These are phyloP conservation scores for Phytophthora podocarpi DNA, from an alignment of 352 stramenopile genomes.

Conservation along the genomic window DNA sequence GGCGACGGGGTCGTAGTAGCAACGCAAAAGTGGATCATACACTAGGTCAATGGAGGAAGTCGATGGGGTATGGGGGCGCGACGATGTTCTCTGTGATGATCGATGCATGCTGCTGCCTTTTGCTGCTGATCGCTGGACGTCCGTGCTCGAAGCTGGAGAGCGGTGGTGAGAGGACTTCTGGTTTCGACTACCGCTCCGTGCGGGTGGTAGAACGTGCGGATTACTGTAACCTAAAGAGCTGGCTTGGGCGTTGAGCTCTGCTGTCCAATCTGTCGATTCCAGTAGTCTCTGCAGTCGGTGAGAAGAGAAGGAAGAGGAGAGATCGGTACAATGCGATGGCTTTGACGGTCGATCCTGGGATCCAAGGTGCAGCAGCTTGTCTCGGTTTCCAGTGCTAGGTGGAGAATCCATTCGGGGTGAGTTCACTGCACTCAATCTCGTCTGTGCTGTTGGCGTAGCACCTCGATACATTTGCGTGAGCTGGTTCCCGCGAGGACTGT, in stretches of 20 bases:
- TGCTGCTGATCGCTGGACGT: not conserved
- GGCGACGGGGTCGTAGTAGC: conserved; percentile 80
- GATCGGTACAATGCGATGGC: not conserved
- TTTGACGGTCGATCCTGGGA: not conserved
- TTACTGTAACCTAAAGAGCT: not conserved
- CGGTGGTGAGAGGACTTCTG: not conserved
- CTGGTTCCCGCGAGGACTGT: conserved; percentile 9
- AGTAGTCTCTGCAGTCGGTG: conserved; percentile 59
- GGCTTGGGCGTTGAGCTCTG: conserved; percentile 26
- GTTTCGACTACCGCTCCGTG: not conserved
- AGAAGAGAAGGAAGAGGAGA: conserved; percentile 45
- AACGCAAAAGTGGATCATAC: conserved; percentile 84
- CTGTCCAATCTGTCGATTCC: conserved; percentile 74
- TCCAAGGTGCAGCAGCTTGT: not conserved
- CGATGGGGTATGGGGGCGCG: conserved; percentile 9
- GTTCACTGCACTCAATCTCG: conserved; percentile 1
- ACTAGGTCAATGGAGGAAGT: conserved; percentile 68
- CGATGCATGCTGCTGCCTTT: not conserved
- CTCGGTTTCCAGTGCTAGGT: not conserved
- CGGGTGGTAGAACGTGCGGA: not conserved
- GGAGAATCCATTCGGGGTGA: conserved; percentile 23
- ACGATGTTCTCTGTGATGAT: conserved; percentile 6
- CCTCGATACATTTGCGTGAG: not conserved
- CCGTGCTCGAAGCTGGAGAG: not conserved
- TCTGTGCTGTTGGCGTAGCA: not conserved